Evolutionary conservation across 2,329 filamentous ascomycete genomes (phyloP).

Genomic region (Alternaria sp.): DNA sequence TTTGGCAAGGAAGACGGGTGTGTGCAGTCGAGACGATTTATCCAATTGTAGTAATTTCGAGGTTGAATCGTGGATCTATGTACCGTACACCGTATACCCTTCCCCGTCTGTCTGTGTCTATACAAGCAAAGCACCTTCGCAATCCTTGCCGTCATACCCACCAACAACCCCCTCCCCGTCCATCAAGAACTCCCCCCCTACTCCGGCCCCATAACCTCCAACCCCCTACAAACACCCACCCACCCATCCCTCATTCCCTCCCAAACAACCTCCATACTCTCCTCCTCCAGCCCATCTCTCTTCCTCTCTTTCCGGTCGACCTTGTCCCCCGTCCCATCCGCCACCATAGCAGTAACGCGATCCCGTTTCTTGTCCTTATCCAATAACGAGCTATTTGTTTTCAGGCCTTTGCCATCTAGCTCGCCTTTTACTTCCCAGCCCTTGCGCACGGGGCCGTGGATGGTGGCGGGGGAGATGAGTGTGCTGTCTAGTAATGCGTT

Average conservation of each 20-base stretch:
- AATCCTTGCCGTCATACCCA: too few species aligned
- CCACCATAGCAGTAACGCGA: conserved; percentile 20
- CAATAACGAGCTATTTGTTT: conserved; percentile 26
- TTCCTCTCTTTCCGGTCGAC: conserved; percentile 38
- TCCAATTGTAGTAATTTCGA: background rate
- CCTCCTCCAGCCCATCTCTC: conserved; percentile 40
- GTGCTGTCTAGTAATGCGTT: conserved; percentile 74
- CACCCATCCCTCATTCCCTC: conserved; percentile 39
- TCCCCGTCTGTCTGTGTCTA: rapidly evolving
- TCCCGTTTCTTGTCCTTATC: conserved; percentile 18
- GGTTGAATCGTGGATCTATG: background rate
- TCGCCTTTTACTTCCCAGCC: conserved; percentile 49
- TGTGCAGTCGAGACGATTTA: background rate
- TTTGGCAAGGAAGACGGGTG: background rate
- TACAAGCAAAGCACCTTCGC: too few species aligned
- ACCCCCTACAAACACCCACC: conserved; percentile 40
- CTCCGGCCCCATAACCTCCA: conserved; percentile 45
- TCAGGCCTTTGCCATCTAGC: conserved; percentile 42
- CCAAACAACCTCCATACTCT: conserved; percentile 38
- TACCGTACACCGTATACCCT: background rate
- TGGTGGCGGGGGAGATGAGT: conserved; percentile 66
- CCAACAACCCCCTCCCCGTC: too few species aligned
- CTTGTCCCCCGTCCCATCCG: conserved; percentile 35
- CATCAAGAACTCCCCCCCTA: background rate
- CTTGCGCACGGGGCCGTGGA: conserved; percentile 59